Evolutionary conservation across 2,329 filamentous ascomycete species (phyloP), one percentile per base, ranked within the genome.

Genomic region (Xylariomycetidae sp.): DNA sequence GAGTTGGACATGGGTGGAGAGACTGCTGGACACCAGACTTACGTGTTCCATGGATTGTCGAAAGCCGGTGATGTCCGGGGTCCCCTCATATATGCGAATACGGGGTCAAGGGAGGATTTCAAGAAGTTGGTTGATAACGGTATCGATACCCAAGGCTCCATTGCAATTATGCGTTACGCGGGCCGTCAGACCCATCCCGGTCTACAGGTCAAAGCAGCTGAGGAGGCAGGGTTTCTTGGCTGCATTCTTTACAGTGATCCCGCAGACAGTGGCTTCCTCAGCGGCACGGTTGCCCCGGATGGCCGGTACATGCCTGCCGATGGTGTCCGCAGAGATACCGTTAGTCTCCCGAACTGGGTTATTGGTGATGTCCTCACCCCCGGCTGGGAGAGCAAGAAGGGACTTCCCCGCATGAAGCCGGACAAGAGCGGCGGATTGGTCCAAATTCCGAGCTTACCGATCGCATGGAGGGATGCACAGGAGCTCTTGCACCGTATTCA

Each of bases 191-290:
- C 66, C 3, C 85, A 94, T 54, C 69, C 75, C 5, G 85, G 78
- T 2, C 63, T 94, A 48, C 96, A 97, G 59, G 76, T 98, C 50
- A 94, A 90, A 62, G 85, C 86, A 8, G 92, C 92, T 1, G 86
- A 96, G 60, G 58, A 87, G 48, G 86, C 85, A 11, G 92, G 92
- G 2, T 92, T 88, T 44, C 79, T 73, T 2, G 92, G 90, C 11
- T 94, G 88, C 50, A 76, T 98, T 36, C 85, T 95, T 37, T 98
- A 96, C 65, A 94, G 83, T 32, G 92, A 97, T 55, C 90, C 90
- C 0, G 72, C 74, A 2, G 84, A 96, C 31, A 85, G 94, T 54
- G 88, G 88, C 2, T 92, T 89, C 50, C 59, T 75, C 17, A 76
- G 77, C 45, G 89, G 88, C 4, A 69, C 79, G 1, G 70, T 77